Evolutionary conservation across 1,139 yeast species (phyloP).

Genomic region (Casaregolazyma lundiana): DNA sequence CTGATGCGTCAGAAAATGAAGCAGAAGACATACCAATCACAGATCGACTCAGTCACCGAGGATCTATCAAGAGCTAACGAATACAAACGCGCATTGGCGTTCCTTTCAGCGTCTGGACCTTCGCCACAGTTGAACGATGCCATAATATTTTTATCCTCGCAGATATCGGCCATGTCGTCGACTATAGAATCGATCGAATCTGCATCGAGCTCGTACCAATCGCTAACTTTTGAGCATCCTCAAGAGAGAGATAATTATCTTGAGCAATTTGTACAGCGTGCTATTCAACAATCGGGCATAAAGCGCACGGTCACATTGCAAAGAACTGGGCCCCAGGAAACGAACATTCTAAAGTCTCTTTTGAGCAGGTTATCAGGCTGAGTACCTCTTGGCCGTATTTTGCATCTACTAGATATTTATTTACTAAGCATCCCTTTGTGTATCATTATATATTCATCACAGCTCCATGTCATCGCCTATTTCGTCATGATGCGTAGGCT

Average conservation of each 20-base stretch:
- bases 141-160: slow-evolving; percentile 42
- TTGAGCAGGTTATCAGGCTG: neutral
- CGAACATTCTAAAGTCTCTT: neutral
- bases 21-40: neutral
- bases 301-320: neutral
- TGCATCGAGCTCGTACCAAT: slow-evolving; percentile 3
- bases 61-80: slow-evolving; percentile 36
- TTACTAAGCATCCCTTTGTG: neutral
- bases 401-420: slow-evolving; percentile 3
- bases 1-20: slow-evolving; percentile 25
- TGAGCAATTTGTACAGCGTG: slow-evolving; percentile 18
- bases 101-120: slow-evolving; percentile 42
- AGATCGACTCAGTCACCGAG: slow-evolving; percentile 26
- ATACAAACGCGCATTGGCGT: slow-evolving; percentile 35
- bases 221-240: neutral
- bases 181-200: slow-evolving; percentile 4
- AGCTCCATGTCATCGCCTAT: slow-evolving; percentile 72
- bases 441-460: slow-evolving; percentile 22
- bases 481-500: slow-evolving; percentile 34
- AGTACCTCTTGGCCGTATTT: neutral
- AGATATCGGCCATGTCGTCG: slow-evolving; percentile 22
- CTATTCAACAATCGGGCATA: slow-evolving; percentile 17
- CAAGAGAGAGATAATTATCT: slow-evolving; percentile 20
- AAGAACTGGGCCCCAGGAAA: neutral
- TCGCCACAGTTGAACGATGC: slow-evolving; percentile 42